These are phyloP conservation scores for Taphrina betulina DNA, from an alignment of 1,139 yeast genomes.

Conservation along the genomic window DNA sequence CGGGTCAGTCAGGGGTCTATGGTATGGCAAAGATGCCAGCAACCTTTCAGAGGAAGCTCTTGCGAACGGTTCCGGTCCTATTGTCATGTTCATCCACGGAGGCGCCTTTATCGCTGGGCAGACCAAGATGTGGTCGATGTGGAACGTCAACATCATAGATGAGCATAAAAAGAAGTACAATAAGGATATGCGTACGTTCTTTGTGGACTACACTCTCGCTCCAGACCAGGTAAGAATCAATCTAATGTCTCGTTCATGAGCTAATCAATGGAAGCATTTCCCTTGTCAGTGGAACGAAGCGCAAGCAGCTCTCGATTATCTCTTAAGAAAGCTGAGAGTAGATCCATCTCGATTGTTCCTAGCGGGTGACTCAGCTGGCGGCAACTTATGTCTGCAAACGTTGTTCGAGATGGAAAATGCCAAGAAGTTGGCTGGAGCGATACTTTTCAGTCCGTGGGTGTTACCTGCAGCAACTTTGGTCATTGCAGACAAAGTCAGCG, in stretches of 20 bases:
- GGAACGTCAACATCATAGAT: slow-evolving; percentile 11
- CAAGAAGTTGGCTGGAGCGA: slow-evolving; percentile 18
- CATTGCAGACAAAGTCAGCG: not conserved
- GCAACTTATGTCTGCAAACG: slow-evolving; percentile 24
- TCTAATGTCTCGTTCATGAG: too few species aligned
- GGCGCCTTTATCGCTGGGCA: slow-evolving; percentile 29
- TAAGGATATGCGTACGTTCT: slow-evolving; percentile 14
- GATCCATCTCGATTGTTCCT: slow-evolving; percentile 21
- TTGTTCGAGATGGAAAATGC: slow-evolving; percentile 7
- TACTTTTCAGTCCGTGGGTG: slow-evolving; percentile 30
- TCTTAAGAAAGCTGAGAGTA: slow-evolving; percentile 3
- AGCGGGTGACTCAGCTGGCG: slow-evolving; percentile 30
- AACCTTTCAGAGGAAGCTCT: slow-evolving; percentile 3
- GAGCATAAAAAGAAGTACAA: slow-evolving; percentile 22
- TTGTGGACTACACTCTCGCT: slow-evolving; percentile 19
- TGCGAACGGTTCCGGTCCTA: slow-evolving; percentile 14
- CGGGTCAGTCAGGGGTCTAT: slow-evolving; percentile 20
- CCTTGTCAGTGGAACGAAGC: slow-evolving; percentile 20
- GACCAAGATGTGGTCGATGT: slow-evolving; percentile 19
- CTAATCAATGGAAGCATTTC: slow-evolving; percentile 8
- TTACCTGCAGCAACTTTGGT: slow-evolving; percentile 10
- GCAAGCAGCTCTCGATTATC: slow-evolving; percentile 20
- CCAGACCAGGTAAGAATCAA: too few species aligned
- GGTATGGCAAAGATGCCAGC: slow-evolving; percentile 22
- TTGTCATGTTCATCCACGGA: slow-evolving; percentile 22